Conservation (phyloP, 768 basidiomycete species). For the Dioszegia aurantiaca region DNA sequence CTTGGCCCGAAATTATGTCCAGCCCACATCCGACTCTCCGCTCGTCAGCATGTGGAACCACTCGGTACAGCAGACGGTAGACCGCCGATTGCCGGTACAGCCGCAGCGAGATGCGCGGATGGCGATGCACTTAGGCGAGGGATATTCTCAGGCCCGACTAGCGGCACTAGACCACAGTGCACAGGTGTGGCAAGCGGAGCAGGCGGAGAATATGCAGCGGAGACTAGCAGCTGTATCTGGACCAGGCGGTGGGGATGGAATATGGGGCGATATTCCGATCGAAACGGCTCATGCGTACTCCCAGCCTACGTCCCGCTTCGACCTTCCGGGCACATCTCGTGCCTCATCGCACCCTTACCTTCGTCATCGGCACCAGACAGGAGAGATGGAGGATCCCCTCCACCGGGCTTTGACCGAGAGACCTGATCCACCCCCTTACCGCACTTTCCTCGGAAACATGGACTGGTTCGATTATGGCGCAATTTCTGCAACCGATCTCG, state of each 20-base stretch:
- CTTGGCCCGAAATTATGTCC: too few relatives aligned
- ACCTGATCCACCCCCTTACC: neutral
- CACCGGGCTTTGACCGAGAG: neutral
- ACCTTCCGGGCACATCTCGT: neutral
- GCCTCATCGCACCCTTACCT: neutral
- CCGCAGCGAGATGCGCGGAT: constrained; percentile 9
- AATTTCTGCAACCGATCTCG: neutral
- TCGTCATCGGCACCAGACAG: neutral
- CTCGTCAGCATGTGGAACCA: neutral
- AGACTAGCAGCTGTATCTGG: neutral
- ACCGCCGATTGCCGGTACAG: constrained; percentile 11
- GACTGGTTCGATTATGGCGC: neutral
- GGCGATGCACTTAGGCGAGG: constrained; percentile 4
- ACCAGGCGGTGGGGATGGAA: neutral
- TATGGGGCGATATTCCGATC: constrained; percentile 1
- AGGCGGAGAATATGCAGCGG: neutral
- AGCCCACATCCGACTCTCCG: too few relatives aligned
- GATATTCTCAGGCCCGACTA: neutral
- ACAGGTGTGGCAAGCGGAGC: neutral
- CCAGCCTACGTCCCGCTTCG: neutral
- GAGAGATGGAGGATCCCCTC: neutral
- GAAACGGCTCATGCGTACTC: neutral
- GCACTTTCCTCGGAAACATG: neutral
- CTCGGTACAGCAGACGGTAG: constrained; percentile 9
- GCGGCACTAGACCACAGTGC: neutral